Evolutionary conservation across 495 filamentous ascomycete species (phyloP), one percentile per base, ranked within the genome.

Genomic region (Chaetomium fimeti): DNA sequence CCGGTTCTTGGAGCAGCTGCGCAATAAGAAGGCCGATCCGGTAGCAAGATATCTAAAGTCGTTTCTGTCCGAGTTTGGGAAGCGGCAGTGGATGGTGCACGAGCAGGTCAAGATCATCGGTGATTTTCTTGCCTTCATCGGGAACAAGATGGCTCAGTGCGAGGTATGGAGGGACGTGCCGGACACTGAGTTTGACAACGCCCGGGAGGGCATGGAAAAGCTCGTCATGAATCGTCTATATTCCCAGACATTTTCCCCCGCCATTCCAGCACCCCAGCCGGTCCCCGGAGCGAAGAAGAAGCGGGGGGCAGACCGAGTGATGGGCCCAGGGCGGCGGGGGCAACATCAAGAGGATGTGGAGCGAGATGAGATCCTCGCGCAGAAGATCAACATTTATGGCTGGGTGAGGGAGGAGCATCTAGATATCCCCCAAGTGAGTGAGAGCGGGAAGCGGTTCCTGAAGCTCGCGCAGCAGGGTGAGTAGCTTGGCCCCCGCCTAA

Each of bases 341-440:
- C 94, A 99, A 73, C 94, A 99, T 73, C 95, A 99, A 76, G 94
- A 99, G 75, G 94, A 99, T 75, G 91, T 99, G 57, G 94, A 99
- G 73, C 83, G 94, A 29, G 94, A 99, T 75, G 94, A 96, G 57
- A 85, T 99, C 22, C 78, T 99, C 56, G 89, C 92, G 3, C 95
- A 98, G 76, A 98, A 97, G 79, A 89, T 99, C 64, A 86, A 88
- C 42, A 98, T 99, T 54, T 99, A 99, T 74, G 85, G 90, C 54
- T 99, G 94, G 94, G 87, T 99, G 6, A 84, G 81, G 66, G 95
- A 98, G 75, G 89, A 92, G 61, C 94, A 99, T 77, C 82, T 99
- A 51, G 94, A 99, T 76, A 98, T 99, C 68, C 86, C 90, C 24
- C 83, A 90, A n/a, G 86, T 92, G 24, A 91, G 83, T 57, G 88